phyloP scores from a whole-genome alignment of 257 asterid species.

The Nemophila menziesii region DNA sequence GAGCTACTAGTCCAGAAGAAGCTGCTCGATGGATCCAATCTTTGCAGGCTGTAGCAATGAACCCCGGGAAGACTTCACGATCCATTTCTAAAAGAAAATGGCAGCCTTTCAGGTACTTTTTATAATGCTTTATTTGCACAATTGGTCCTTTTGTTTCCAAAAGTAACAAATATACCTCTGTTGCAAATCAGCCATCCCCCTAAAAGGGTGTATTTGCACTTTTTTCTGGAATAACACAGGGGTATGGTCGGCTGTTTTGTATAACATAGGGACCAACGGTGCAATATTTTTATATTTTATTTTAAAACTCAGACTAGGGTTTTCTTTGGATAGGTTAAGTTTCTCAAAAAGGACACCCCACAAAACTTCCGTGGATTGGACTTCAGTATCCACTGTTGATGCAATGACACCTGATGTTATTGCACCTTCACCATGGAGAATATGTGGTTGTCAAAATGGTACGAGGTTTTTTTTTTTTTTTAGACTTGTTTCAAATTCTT shows the following conservation, averaged over 20 bases:
- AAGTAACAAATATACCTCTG: conserved; percentile 1
- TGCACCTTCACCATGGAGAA: conserved; percentile 83
- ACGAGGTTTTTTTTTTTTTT: neutral
- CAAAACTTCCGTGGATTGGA: conserved; percentile 27
- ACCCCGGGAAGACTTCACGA: conserved; percentile 28
- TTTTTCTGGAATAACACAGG: no score
- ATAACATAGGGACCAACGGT: neutral
- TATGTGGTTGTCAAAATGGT: conserved; percentile 84
- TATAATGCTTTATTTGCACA: neutral
- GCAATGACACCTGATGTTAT: conserved; percentile 70
- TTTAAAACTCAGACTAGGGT: neutral
- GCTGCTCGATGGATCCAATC: conserved; percentile 68
- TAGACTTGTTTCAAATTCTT: neutral
- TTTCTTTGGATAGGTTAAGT: conserved; percentile 35
- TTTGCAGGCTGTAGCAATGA: conserved; percentile 49
- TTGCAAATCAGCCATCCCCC: no score
- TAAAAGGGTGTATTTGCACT: no score
- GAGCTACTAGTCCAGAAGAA: conserved; percentile 81
- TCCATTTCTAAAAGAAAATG: conserved; percentile 48
- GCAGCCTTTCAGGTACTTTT: conserved; percentile 64
- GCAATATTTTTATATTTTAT: neutral
- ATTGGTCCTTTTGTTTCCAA: neutral
- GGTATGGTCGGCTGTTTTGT: no score
- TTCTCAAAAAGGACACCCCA: conserved; percentile 39
- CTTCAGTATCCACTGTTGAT: conserved; percentile 33